These are phyloP conservation scores for Kwoniella mangroviensis DNA, from an alignment of 768 basidiomycete species.

Conservation along the genomic window DNA sequence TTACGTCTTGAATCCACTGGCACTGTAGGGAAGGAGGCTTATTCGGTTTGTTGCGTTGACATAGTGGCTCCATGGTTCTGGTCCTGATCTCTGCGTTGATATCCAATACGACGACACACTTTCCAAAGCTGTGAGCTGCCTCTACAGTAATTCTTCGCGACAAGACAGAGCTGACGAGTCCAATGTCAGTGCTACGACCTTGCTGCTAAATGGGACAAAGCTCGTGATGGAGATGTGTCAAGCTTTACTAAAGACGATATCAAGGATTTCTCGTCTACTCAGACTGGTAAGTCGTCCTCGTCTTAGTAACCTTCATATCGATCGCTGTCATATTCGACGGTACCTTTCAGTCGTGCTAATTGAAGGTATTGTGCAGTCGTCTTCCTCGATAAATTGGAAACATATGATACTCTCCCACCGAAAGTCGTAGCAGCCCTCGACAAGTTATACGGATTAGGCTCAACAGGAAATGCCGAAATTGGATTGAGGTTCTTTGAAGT, in stretches of 20 bases:
- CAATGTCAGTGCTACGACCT: constrained; percentile 63
- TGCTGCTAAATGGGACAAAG: constrained; percentile 73
- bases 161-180: background rate
- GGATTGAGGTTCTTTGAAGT: constrained; percentile 77
- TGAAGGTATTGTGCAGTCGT: constrained; percentile 63
- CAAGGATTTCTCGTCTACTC: constrained; percentile 70
- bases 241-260: constrained; percentile 70
- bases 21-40: too few species aligned
- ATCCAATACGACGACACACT: constrained; percentile 76
- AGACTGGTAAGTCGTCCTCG: constrained; percentile 65
- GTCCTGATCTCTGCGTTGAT: constrained; percentile 71
- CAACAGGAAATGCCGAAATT: constrained; percentile 75
- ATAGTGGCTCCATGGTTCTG: constrained; percentile 81
- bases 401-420: constrained; percentile 67
- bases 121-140: constrained; percentile 64
- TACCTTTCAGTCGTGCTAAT: background rate
- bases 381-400: constrained; percentile 78
- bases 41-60: too few species aligned
- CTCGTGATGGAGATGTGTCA: constrained; percentile 63
- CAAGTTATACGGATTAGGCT: constrained; percentile 62
- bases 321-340: background rate
- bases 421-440: constrained; percentile 69
- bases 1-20: background rate
- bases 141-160: background rate
- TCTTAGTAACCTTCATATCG: background rate